Percentiles rank a stretch among this genome's conserved stretches.
Conservation (phyloP, 108 stramenopile species). For the Cyclotella baltica region DNA sequence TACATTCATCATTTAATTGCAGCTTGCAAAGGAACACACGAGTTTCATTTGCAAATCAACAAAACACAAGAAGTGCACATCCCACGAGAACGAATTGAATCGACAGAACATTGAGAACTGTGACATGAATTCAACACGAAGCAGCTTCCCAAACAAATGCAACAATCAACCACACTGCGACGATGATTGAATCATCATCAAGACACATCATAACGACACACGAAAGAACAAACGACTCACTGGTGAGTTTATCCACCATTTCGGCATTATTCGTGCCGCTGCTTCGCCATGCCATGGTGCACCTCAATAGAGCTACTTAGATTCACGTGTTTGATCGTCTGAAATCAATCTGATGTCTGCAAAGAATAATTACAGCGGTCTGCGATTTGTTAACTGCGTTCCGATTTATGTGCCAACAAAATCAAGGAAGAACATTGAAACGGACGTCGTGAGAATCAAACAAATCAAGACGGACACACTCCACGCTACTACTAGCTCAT, state of each 20-base stretch:
- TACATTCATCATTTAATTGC: not conserved
- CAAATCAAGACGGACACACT: no score
- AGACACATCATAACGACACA: not conserved
- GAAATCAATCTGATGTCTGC: not conserved
- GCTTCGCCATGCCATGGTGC: constrained; percentile 89
- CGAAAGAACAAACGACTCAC: constrained; percentile 61
- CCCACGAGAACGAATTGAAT: not conserved
- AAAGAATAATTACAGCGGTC: not conserved
- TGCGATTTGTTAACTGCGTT: no score
- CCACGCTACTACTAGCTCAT: no score
- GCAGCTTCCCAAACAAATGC: not conserved
- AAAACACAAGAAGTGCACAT: not conserved
- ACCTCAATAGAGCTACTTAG: not conserved
- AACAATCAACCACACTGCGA: not conserved
- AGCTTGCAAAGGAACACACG: no score
- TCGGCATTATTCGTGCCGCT: constrained; percentile 87
- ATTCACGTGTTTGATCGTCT: not conserved
- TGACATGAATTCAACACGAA: not conserved
- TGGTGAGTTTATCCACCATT: constrained; percentile 87
- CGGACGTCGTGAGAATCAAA: no score
- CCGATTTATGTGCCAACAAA: no score
- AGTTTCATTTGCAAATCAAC: not conserved
- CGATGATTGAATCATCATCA: not conserved
- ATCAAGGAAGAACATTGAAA: no score
- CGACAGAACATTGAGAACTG: not conserved